A percentile compares a stretch with the other conserved stretches of the same genome.
Conservation (phyloP, 1,139 yeast genomes). For the Hyphopichia burtonii region DNA sequence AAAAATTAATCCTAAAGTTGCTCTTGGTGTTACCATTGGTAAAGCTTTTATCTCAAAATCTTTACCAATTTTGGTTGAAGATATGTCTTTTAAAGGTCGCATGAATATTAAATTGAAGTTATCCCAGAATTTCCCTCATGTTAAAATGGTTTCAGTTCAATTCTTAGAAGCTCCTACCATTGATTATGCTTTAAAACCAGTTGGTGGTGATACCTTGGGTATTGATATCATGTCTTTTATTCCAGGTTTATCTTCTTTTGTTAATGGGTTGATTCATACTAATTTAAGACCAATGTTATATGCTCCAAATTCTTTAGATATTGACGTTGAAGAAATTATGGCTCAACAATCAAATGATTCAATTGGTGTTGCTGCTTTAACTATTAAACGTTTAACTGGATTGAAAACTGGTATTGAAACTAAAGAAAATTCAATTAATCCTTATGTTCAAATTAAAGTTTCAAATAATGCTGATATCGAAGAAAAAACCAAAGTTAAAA, state of each 20-base stretch:
- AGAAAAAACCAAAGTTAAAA: conserved; percentile 57
- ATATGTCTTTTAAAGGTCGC: conserved; percentile 72
- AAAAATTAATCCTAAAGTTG: conserved; percentile 75
- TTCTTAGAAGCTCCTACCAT: conserved; percentile 75
- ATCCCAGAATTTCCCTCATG: conserved; percentile 68
- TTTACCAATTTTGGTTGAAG: conserved; percentile 74
- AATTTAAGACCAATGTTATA: conserved; percentile 73
- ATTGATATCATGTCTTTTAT: conserved; percentile 78
- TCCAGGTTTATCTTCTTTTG: conserved; percentile 77
- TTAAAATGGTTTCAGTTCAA: conserved; percentile 66
- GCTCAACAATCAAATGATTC: conserved; percentile 64
- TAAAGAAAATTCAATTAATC: conserved; percentile 51
- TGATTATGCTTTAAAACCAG: conserved; percentile 80
- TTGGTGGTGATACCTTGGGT: conserved; percentile 83
- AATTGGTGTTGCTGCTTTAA: conserved; percentile 65
- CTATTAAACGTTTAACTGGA: conserved; percentile 51
- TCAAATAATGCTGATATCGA: conserved; percentile 44
- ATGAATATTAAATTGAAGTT: conserved; percentile 66
- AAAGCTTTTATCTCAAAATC: conserved; percentile 73
- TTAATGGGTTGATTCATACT: conserved; percentile 65
- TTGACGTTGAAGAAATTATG: conserved; percentile 70
- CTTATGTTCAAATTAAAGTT: conserved; percentile 53
- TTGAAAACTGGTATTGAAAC: conserved; percentile 43
- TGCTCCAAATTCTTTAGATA: conserved; percentile 78
- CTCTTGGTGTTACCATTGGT: conserved; percentile 75